Conservation (phyloP, 139 green algal genomes). For the Pleodorina starrii region DNA sequence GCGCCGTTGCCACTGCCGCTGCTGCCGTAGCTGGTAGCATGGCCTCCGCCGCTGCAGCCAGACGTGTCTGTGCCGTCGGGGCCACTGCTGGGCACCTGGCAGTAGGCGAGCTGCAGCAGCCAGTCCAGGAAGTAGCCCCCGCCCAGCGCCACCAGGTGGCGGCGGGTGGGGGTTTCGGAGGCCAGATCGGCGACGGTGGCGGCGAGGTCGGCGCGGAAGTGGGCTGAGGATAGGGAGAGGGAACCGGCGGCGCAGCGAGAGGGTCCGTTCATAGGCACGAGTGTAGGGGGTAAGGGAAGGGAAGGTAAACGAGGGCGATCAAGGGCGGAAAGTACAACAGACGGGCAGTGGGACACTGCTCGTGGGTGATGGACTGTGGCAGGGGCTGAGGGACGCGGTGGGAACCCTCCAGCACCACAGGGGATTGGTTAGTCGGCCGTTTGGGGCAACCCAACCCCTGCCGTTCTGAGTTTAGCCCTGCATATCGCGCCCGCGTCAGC, state of each 20-base stretch:
- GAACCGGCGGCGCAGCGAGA: background rate
- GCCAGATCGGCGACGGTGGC: conserved; percentile 8
- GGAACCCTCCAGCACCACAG: background rate
- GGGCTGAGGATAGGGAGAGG: background rate
- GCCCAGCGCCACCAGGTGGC: conserved; percentile 48
- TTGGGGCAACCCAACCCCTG: background rate
- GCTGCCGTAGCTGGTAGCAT: background rate
- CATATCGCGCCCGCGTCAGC: no score
- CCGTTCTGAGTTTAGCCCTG: background rate
- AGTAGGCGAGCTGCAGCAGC: conserved; percentile 56
- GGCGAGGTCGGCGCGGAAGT: background rate
- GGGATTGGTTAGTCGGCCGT: background rate
- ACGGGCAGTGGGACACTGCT: background rate
- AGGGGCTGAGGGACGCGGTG: background rate
- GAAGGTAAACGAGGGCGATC: background rate
- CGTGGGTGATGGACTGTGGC: background rate
- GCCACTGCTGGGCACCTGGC: conserved; percentile 4
- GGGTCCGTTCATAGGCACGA: no score
- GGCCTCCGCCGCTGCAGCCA: background rate
- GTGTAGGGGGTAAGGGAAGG: no score
- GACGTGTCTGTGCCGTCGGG: background rate
- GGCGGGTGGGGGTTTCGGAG: background rate
- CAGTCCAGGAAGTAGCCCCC: conserved; percentile 65
- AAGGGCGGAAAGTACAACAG: background rate
- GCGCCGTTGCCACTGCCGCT: background rate